Base-by-base conservation (phyloP, 768 basidiomycete species). In the Tephrocybe sp. region DNA sequence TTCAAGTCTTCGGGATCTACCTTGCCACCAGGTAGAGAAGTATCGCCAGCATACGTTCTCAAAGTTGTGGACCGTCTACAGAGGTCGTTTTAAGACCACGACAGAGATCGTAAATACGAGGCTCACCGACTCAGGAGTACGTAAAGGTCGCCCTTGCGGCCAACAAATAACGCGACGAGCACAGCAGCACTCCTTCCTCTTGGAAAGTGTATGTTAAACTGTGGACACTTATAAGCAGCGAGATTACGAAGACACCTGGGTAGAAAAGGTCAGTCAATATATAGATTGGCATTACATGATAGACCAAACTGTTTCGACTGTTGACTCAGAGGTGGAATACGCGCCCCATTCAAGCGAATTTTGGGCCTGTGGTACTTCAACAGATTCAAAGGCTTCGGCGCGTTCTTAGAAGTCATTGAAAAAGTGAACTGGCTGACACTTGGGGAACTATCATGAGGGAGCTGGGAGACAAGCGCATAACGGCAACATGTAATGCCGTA, bases 11-110 rank as follows among this genome's bases (percentile, higher is more conserved):
- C 74, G 2, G 72, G 71, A 14, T 96, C 93, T 6, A 85, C 77
- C 63, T 85, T 91, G 0, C 93, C 93, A 5, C 93, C 93, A 0
- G 93, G 93, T 4, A 96, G 69, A 1, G 90, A 88, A 0, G 93
- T 96, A 64, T 95, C 93, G 0, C 90, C 90, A 0, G 93, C 88
- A 59, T 89, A 96, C 8, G 85, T 77, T 32, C 83, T 74, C 58
- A 96, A 70, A 3, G 80, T 80, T 0, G 85, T 75, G 1, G 92
- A 84, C 2, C 93, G 84, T 54, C 93, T 95, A 37, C 7, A 30
- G 11, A 30, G 5, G 28, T 11, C 28, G 28, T 30, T 30, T 5
- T 11, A 30, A 30, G n/a, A 30, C 28, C 28, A 30, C 11, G 6
- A 5, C 28, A 30, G 11, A 30, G 28, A 39, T n/a, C 18, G n/a